Conservation (phyloP, 257 asterid species). For the Striga asiatica region DNA sequence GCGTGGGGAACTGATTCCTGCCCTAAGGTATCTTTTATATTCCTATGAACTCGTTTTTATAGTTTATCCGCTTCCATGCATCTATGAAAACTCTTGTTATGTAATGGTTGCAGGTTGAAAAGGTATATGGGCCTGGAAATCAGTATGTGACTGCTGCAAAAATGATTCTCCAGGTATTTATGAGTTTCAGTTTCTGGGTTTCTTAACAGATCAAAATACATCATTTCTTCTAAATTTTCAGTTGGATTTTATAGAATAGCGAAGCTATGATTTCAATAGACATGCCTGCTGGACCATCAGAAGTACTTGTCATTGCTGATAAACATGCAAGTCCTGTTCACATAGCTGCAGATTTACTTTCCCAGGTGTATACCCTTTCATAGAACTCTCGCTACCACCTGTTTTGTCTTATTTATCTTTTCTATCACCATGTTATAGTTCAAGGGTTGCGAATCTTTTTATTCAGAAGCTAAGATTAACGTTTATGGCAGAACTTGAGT, state of each 20-base stretch:
- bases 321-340: slow-evolving; percentile 79
- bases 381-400: slow-evolving; percentile 7
- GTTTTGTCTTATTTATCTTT: not conserved
- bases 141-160: slow-evolving; percentile 98
- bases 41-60: no score
- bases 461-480: not conserved
- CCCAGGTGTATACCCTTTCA: slow-evolving; percentile 48
- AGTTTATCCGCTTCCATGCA: no score
- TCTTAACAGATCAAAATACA: not conserved
- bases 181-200: not conserved
- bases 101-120: slow-evolving; percentile 57
- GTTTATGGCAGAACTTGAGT: not conserved
- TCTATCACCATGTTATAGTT: slow-evolving; percentile 1
- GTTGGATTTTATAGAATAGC: slow-evolving; percentile 60
- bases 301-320: slow-evolving; percentile 96
- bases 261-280: slow-evolving; percentile 97
- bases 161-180: slow-evolving; percentile 85
- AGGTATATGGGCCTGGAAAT: slow-evolving; percentile 96
- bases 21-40: slow-evolving; percentile 93
- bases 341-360: slow-evolving; percentile 92
- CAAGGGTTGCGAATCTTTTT: not conserved
- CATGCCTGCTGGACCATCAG: slow-evolving; percentile 99
- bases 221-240: slow-evolving; percentile 15
- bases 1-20: slow-evolving; percentile 99
- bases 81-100: not conserved